A percentile compares a stretch with the other conserved stretches of the same genome.
Conservation (phyloP, 495 filamentous ascomycete species). For the Letharia lupina region DNA sequence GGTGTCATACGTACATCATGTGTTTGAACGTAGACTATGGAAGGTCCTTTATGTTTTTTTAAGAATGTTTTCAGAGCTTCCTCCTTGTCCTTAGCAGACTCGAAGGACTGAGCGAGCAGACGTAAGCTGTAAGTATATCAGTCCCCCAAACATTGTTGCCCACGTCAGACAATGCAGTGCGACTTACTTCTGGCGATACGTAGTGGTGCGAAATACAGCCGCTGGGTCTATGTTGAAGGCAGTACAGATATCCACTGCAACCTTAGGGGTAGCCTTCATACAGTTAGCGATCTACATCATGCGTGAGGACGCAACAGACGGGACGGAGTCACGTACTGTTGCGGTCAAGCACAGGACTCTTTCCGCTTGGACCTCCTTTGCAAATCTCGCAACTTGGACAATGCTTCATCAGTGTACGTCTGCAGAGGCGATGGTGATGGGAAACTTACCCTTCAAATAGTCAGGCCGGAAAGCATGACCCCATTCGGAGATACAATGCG, state of each 20-base stretch:
- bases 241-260: constrained; percentile 44
- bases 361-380: constrained; percentile 47
- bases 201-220: constrained; percentile 47
- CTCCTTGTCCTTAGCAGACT: constrained; percentile 34
- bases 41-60: constrained; percentile 39
- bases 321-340: constrained; percentile 29
- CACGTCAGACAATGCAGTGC: constrained; percentile 15
- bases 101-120: constrained; percentile 41
- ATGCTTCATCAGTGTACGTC: neutral
- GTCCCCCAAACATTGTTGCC: neutral
- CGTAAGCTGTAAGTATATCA: constrained; percentile 27
- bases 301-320: neutral
- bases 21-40: constrained; percentile 49
- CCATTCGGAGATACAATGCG: constrained; percentile 56
- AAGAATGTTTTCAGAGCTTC: constrained; percentile 41
- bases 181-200: constrained; percentile 43
- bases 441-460: constrained; percentile 39
- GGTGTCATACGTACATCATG: constrained; percentile 25
- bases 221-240: constrained; percentile 42
- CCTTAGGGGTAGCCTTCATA: constrained; percentile 41
- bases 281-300: neutral
- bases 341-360: constrained; percentile 50
- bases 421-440: neutral
- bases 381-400: constrained; percentile 45
- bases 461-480: constrained; percentile 52